Percentiles rank a stretch among this genome's conserved stretches.
phyloP scores from a whole-genome alignment of 2,329 filamentous ascomycete species.

The Colletotrichum euphorbiae region DNA sequence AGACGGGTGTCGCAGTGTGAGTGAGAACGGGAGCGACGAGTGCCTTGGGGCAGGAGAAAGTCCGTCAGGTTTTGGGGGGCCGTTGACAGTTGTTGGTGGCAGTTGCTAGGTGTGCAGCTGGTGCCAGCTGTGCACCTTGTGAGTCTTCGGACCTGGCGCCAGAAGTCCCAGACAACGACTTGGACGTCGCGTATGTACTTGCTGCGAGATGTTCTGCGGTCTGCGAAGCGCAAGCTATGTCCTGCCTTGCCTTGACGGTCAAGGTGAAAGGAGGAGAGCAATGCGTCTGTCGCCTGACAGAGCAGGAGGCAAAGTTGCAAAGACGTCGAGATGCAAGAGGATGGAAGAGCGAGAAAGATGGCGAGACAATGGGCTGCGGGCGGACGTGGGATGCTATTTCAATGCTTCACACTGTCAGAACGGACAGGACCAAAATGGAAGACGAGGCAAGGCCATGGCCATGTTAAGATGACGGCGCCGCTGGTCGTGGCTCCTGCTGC shows the following conservation, averaged over 20 bases:
- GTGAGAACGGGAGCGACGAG: not conserved
- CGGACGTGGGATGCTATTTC: conserved; percentile 30
- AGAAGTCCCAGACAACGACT: not conserved
- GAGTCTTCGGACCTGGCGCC: not conserved
- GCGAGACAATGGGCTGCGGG: not conserved
- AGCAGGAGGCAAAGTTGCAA: conserved; percentile 1
- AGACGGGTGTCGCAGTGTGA: not conserved
- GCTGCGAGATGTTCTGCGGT: not conserved
- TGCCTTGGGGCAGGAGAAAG: not conserved
- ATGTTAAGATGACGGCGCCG: not conserved
- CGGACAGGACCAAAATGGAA: not conserved
- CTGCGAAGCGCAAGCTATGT: conserved; percentile 25
- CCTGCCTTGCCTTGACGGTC: conserved; percentile 22
- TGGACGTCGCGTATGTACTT: not conserved
- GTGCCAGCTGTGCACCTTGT: not conserved
- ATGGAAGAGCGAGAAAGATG: not conserved
- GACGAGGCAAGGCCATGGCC: not conserved
- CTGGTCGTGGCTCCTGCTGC: not conserved
- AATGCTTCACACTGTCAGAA: conserved; percentile 17
- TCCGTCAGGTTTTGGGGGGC: not conserved
- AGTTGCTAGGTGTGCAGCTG: not conserved
- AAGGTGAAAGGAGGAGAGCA: conserved; percentile 21
- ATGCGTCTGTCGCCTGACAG: conserved; percentile 17
- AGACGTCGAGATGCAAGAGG: not conserved
- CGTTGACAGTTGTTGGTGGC: not conserved